Evolutionary conservation across 257 asterid genomes (phyloP).

Genomic region (Orobanche coerulescens): DNA sequence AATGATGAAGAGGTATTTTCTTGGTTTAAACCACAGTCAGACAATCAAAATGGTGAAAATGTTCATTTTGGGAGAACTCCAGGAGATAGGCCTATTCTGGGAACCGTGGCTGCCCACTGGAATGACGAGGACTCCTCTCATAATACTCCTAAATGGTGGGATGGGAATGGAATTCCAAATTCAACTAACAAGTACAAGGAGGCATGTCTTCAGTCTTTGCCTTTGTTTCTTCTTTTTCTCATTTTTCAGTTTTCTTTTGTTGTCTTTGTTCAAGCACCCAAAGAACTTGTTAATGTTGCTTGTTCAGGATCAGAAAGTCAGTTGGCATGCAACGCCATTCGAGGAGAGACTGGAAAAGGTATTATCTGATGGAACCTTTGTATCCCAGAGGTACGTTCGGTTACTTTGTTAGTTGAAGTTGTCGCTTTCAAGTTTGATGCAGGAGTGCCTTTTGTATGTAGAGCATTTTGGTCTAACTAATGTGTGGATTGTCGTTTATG

Average conservation of each 20-base stretch:
- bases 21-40: conserved; percentile 39
- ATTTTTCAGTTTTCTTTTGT: not conserved
- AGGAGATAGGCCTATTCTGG: conserved; percentile 79
- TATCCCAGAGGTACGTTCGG: conserved; percentile 50
- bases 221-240: not conserved
- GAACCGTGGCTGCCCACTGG: conserved; percentile 84
- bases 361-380: conserved; percentile 49
- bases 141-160: conserved; percentile 70
- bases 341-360: conserved; percentile 93
- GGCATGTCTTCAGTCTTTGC: conserved; percentile 32
- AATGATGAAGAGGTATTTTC: conserved; percentile 42
- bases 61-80: conserved; percentile 36
- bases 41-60: conserved; percentile 27
- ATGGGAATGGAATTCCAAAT: conserved; percentile 84
- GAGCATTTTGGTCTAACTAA: not conserved
- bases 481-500: not conserved
- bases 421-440: not conserved
- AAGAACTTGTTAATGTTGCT: not conserved
- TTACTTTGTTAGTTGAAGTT: not conserved
- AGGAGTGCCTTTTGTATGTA: not conserved
- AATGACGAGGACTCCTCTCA: conserved; percentile 41
- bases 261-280: not conserved
- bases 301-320: conserved; percentile 66
- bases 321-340: conserved; percentile 95
- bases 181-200: conserved; percentile 88